Evolutionary conservation across 2,329 filamentous ascomycete genomes (phyloP).

Genomic region (Sporothrix phasma): DNA sequence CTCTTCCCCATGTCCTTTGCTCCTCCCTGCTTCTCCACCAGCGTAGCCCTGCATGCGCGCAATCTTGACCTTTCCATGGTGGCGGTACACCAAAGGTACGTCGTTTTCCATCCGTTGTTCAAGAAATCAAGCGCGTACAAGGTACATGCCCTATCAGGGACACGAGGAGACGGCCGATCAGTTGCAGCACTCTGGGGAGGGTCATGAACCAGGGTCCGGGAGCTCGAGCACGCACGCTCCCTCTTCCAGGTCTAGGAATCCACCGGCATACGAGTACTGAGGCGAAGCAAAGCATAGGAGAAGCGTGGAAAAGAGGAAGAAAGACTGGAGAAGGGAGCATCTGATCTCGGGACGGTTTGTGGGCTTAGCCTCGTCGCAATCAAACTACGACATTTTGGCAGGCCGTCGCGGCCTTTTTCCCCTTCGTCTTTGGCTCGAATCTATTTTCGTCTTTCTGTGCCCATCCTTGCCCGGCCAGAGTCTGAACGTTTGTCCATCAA

Average conservation of each 20-base stretch:
- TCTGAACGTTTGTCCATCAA: background rate
- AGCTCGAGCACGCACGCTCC: background rate
- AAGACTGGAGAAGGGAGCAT: background rate
- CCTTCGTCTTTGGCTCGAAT: background rate
- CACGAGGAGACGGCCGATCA: background rate
- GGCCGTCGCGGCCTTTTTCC: background rate
- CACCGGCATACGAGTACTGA: too few species aligned
- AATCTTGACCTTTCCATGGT: background rate
- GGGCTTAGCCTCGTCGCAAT: constrained; percentile 5
- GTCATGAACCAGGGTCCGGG: background rate
- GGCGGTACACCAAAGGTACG: background rate
- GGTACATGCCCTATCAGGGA: too few species aligned
- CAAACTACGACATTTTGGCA: constrained; percentile 3
- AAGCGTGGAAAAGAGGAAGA: background rate
- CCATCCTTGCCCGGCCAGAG: background rate
- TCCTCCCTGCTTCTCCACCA: too few species aligned
- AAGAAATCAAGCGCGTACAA: too few species aligned
- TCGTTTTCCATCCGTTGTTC: background rate
- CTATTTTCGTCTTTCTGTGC: constrained; percentile 2
- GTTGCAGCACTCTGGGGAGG: too few species aligned
- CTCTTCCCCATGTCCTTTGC: too few species aligned
- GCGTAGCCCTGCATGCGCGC: background rate
- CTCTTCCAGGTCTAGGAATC: too few species aligned
- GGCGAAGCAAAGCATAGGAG: background rate
- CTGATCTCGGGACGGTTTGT: background rate